These are phyloP conservation scores for Phaffomyces opuntiae DNA, from an alignment of 805 yeast species.

Conservation along the genomic window DNA sequence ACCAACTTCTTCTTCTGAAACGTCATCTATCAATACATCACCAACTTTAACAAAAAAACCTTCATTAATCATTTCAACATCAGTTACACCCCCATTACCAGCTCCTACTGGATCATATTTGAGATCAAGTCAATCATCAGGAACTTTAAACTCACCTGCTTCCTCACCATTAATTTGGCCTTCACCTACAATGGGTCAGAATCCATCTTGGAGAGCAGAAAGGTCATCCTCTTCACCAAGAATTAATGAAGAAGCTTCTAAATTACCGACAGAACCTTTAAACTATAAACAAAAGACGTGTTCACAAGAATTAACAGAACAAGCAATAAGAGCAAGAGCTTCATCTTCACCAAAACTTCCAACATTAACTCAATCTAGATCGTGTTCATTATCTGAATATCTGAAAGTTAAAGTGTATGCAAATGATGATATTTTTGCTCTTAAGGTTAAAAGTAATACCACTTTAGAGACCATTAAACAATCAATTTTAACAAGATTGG, in stretches of 20 bases:
- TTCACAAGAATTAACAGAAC: neutral
- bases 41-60: conserved; percentile 7
- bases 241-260: neutral
- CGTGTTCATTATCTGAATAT: neutral
- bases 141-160: conserved; percentile 1
- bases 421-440: conserved; percentile 22
- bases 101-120: conserved; percentile 8
- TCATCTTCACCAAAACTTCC: conserved; percentile 1
- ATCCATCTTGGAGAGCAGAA: conserved; percentile 1
- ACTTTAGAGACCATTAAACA: conserved; percentile 9
- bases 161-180: conserved; percentile 18
- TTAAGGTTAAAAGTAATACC: conserved; percentile 8
- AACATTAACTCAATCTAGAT: neutral
- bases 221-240: conserved; percentile 3
- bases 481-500: conserved; percentile 20
- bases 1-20: neutral
- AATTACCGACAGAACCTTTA: conserved; percentile 1
- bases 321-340: conserved; percentile 4
- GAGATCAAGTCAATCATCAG: neutral
- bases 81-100: conserved; percentile 22
- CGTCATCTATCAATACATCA: neutral
- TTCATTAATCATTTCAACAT: conserved; percentile 15
- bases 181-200: conserved; percentile 13
- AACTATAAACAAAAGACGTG: neutral
- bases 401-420: conserved; percentile 19